Conservation (phyloP, 164 flowering plant genomes). For the Piper longum region DNA sequence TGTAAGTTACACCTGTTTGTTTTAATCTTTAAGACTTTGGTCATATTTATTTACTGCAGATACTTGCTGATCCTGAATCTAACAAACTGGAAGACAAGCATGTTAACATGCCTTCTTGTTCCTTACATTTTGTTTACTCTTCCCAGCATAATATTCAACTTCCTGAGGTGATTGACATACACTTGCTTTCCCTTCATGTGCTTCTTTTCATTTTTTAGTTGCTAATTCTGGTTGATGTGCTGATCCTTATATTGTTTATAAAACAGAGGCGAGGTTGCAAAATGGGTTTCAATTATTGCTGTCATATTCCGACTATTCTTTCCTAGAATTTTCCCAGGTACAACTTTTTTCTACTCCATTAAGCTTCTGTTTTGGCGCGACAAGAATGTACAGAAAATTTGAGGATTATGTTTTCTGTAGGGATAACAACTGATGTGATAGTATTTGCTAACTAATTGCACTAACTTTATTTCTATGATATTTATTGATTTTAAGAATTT, state of each 20-base stretch:
- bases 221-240: too few species aligned
- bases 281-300: constrained; percentile 74
- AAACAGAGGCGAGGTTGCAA: constrained; percentile 71
- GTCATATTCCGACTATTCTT: constrained; percentile 70
- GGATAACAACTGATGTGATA: too few species aligned
- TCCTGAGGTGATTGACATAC: constrained; percentile 36
- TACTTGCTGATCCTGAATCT: constrained; percentile 82
- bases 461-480: too few species aligned
- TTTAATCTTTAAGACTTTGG: too few species aligned
- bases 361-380: too few species aligned
- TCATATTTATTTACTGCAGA: constrained; percentile 26
- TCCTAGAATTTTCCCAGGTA: constrained; percentile 72
- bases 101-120: constrained; percentile 65
- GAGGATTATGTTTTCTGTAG: too few species aligned
- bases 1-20: too few species aligned
- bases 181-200: neutral
- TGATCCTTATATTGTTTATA: too few species aligned
- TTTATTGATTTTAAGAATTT: too few species aligned
- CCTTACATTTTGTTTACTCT: constrained; percentile 84
- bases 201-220: neutral
- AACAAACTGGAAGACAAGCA: constrained; percentile 90
- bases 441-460: too few species aligned
- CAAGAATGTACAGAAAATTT: too few species aligned
- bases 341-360: too few species aligned
- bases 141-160: constrained; percentile 47